Evolutionary conservation across 371 early-diverging fungal species (phyloP).

Genomic region (Mucor mucedo): DNA sequence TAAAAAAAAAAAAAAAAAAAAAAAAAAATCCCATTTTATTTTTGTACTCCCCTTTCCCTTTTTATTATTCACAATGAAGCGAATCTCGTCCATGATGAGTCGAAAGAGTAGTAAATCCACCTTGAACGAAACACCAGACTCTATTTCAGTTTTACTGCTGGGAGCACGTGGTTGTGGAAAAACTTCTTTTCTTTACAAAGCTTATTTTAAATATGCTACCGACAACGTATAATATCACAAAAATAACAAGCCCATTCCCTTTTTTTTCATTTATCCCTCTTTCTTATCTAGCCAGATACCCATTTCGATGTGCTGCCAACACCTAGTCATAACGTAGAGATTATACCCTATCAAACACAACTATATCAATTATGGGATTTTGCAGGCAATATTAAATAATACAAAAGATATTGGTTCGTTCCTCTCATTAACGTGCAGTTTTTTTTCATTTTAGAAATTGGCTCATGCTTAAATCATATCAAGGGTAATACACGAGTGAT

Average conservation of each 20-base stretch:
- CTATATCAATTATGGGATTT: constrained; percentile 44
- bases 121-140: too few species aligned
- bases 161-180: constrained; percentile 43
- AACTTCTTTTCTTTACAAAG: constrained; percentile 43
- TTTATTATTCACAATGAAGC: constrained; percentile 15
- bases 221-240: constrained; percentile 15
- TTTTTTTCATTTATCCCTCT: too few species aligned
- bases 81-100: constrained; percentile 20
- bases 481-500: constrained; percentile 32
- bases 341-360: constrained; percentile 29
- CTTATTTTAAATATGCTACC: constrained; percentile 37
- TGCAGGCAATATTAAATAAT: constrained; percentile 24
- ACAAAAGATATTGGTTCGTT: neutral
- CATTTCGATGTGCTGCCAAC: constrained; percentile 42
- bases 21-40: neutral
- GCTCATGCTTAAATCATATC: constrained; percentile 26
- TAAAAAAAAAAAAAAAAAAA: neutral
- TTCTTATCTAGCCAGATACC: constrained; percentile 25
- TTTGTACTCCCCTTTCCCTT: constrained; percentile 1
- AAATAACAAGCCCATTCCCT: neutral
- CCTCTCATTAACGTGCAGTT: neutral
- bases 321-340: constrained; percentile 37
- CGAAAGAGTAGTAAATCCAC: neutral
- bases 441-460: constrained; percentile 28
- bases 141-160: constrained; percentile 13